phyloP scores from a whole-genome alignment of 202 grass and related monocot species.

The Zizania palustris region DNA sequence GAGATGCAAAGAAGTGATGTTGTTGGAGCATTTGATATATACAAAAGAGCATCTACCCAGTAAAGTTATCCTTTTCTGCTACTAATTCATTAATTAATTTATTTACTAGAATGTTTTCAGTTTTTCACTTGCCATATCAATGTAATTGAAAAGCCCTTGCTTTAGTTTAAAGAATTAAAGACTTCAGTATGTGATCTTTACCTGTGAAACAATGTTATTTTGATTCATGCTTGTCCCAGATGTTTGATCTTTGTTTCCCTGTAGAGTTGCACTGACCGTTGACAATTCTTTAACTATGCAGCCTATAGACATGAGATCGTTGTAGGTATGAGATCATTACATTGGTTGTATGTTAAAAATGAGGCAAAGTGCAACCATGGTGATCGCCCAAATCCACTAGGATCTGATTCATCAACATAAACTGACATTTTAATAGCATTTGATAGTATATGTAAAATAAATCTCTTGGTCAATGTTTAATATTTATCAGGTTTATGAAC shows the following conservation, averaged over 20 bases:
- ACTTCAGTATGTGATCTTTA: neutral
- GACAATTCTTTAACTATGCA: constrained; percentile 19
- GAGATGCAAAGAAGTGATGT: constrained; percentile 96
- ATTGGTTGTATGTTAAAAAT: constrained; percentile 21
- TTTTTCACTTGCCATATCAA: neutral
- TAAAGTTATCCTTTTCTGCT: constrained; percentile 38
- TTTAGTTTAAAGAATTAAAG: neutral
- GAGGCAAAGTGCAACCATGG: neutral
- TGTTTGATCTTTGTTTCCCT: neutral
- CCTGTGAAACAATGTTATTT: too few relatives aligned
- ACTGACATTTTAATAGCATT: constrained; percentile 30
- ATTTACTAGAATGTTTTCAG: constrained; percentile 6
- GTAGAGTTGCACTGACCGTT: neutral
- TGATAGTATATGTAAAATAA: constrained; percentile 51
- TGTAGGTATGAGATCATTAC: constrained; percentile 45
- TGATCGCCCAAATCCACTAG: neutral
- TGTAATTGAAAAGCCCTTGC: constrained; percentile 2
- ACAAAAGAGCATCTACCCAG: constrained; percentile 94
- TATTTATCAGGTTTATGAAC: too few relatives aligned
- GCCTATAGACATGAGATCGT: constrained; percentile 50
- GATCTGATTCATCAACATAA: constrained; percentile 33
- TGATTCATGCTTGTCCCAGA: too few relatives aligned
- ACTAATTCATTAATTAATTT: constrained; percentile 3
- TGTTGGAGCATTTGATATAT: constrained; percentile 92
- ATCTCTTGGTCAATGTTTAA: too few relatives aligned